Evolutionary conservation across 805 yeast species (phyloP), one percentile per base, ranked within the genome.

Genomic region (Diddensiella caesifluorescens): DNA sequence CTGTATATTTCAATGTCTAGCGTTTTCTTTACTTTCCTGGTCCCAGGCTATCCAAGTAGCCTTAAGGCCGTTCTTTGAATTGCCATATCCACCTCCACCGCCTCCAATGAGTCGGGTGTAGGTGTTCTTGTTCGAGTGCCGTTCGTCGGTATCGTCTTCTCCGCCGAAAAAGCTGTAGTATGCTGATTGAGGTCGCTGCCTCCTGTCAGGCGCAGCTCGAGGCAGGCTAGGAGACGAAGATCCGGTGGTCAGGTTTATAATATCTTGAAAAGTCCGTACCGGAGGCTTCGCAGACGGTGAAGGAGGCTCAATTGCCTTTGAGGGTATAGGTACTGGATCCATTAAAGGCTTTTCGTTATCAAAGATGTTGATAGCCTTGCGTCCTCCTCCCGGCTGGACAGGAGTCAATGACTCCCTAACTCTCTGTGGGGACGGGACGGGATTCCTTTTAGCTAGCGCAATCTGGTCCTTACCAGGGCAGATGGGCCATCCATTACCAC

Each of bases 401-500:
- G 19, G 23, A 5, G 36, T 6, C 6, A 6, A 6, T 32, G 28
- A 7, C 36, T 32, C n/a, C 6, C 6, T 9, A n/a, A n/a, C n/a
- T 6, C 23, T 5, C 10, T 16, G 34, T 22, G 10, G 32, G 23
- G 28, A n/a, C 16, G 10, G 6, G 13, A 19, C 25, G 4, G 32
- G n/a, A 40, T 5, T 31, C 16, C 34, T 12, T 39, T 18, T 37
- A n/a, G n/a, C 12, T 10, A 26, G 34, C n/a, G 15, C 12, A 33
- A 32, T 44, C 27, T 53, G 57, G 18, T 51, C 52, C 10, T 39
- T 23, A 25, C 58, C 59, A 22, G 26, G 32, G 37, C 33, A 44
- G 13, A 55, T 54, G 4, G 60, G 60, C 60, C 60, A 55, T 22
- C 47, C 44, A 35, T 54, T 54, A 10, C 59, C 60, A 13, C 59